Evolutionary conservation across 257 asterid species (phyloP).

Genomic region (Petunia axillaris): DNA sequence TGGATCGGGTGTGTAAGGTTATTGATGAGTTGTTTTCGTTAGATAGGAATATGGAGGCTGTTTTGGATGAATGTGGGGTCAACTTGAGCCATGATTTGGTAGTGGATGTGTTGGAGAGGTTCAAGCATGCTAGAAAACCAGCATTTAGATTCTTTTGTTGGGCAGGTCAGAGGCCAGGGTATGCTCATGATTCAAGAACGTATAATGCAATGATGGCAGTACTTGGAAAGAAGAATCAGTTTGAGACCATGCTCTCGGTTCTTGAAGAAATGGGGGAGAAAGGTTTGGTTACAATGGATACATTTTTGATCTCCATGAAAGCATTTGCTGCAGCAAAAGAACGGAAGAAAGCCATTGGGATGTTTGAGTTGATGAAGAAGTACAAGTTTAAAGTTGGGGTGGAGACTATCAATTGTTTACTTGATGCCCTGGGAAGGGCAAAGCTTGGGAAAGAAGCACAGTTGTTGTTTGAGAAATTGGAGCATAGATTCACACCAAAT

Average conservation of each 20-base stretch:
- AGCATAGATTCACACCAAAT: slow-evolving; percentile 67
- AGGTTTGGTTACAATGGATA: slow-evolving; percentile 68
- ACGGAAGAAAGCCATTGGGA: slow-evolving; percentile 77
- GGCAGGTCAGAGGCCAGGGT: slow-evolving; percentile 64
- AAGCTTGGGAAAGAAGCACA: slow-evolving; percentile 87
- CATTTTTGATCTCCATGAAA: slow-evolving; percentile 60
- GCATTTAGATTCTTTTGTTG: slow-evolving; percentile 87
- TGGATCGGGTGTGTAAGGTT: slow-evolving; percentile 69
- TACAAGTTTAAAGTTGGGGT: slow-evolving; percentile 60
- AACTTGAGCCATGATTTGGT: slow-evolving; percentile 70
- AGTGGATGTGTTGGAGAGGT: slow-evolving; percentile 68
- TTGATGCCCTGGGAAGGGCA: slow-evolving; percentile 84
- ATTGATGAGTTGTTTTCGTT: slow-evolving; percentile 75
- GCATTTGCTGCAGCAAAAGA: slow-evolving; percentile 85
- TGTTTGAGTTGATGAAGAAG: slow-evolving; percentile 85
- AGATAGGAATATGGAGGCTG: slow-evolving; percentile 91
- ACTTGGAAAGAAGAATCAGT: slow-evolving; percentile 87
- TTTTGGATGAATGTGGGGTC: slow-evolving; percentile 72
- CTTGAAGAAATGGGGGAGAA: slow-evolving; percentile 90
- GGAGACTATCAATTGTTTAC: slow-evolving; percentile 68
- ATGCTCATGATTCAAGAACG: slow-evolving; percentile 65
- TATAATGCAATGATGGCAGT: slow-evolving; percentile 69
- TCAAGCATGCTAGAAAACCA: slow-evolving; percentile 83
- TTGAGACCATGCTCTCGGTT: slow-evolving; percentile 81
- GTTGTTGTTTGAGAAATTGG: slow-evolving; percentile 65